Conservation (phyloP, 306 rosid genomes). For the Luffa aegyptiaca region DNA sequence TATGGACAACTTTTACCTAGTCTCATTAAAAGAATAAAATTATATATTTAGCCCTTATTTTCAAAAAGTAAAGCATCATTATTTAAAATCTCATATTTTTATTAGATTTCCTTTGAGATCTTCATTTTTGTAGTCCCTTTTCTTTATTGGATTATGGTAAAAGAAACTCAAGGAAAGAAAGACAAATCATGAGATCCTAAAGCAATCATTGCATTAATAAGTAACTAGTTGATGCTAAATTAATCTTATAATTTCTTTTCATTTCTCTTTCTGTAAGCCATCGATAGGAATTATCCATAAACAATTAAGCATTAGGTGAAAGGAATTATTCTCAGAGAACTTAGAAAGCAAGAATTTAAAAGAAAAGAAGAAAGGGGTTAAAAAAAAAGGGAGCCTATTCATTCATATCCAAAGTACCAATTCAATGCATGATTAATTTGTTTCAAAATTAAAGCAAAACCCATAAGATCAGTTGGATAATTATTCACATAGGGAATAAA, state of each 20-base stretch:
- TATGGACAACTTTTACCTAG: too few relatives aligned
- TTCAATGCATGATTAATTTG: neutral
- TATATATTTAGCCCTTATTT: neutral
- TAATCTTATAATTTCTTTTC: neutral
- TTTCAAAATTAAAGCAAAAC: neutral
- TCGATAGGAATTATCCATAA: neutral
- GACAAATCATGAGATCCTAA: neutral
- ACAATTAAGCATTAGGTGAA: conserved; percentile 8
- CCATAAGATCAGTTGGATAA: neutral
- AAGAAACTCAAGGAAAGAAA: neutral
- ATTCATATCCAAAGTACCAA: neutral
- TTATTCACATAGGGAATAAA: neutral
- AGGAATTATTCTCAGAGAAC: conserved; percentile 11
- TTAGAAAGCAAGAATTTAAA: conserved; percentile 4
- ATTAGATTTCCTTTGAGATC: neutral
- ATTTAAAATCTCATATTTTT: neutral
- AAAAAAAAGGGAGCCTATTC: neutral
- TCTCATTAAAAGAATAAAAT: too few relatives aligned
- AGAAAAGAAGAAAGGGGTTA: neutral
- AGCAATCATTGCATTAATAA: neutral
- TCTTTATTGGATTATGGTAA: neutral
- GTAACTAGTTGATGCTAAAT: neutral
- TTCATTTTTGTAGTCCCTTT: neutral
- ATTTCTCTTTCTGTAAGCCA: neutral
- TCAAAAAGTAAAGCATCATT: neutral